Conservation (phyloP, 2,329 filamentous ascomycete genomes). For the Plenodomus lindquistii region DNA sequence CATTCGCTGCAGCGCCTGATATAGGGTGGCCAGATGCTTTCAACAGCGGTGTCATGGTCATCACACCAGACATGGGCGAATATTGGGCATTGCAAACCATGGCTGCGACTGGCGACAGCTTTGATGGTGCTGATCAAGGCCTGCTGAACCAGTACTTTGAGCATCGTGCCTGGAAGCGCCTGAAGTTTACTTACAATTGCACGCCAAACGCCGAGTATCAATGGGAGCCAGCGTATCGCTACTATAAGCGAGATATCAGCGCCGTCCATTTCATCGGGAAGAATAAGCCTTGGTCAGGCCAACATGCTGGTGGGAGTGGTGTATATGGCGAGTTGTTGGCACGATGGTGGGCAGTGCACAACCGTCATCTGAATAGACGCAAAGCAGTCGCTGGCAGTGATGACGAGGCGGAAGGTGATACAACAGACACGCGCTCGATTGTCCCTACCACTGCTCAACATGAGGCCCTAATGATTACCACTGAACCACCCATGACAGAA, state of each 20-base stretch:
- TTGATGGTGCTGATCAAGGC: conserved; percentile 96
- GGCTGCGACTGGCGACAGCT: conserved; percentile 85
- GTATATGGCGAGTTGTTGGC: conserved; percentile 83
- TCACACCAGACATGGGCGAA: conserved; percentile 83
- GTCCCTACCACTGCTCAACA: conserved; percentile 28
- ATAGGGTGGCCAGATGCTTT: conserved; percentile 98
- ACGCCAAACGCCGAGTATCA: conserved; percentile 97
- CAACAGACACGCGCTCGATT: conserved; percentile 1
- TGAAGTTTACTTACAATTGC: conserved; percentile 96
- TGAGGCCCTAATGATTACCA: conserved; percentile 39
- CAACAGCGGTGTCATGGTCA: conserved; percentile 96
- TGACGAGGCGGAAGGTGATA: neutral
- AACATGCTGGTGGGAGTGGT: conserved; percentile 55
- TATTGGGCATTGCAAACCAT: conserved; percentile 84
- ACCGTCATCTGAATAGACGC: conserved; percentile 68
- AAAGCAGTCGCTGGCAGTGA: conserved; percentile 1
- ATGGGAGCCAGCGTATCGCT: conserved; percentile 90
- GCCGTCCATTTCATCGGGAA: conserved; percentile 93
- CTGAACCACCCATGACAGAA: conserved; percentile 51
- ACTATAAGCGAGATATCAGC: conserved; percentile 88
- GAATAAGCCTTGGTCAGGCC: conserved; percentile 78
- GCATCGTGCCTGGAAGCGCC: conserved; percentile 73
- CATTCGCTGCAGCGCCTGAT: conserved; percentile 79
- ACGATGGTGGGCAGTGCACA: conserved; percentile 94
- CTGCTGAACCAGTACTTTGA: conserved; percentile 93